phyloP scores from a whole-genome alignment of 345 rosid species.

The Trapa incisa region DNA sequence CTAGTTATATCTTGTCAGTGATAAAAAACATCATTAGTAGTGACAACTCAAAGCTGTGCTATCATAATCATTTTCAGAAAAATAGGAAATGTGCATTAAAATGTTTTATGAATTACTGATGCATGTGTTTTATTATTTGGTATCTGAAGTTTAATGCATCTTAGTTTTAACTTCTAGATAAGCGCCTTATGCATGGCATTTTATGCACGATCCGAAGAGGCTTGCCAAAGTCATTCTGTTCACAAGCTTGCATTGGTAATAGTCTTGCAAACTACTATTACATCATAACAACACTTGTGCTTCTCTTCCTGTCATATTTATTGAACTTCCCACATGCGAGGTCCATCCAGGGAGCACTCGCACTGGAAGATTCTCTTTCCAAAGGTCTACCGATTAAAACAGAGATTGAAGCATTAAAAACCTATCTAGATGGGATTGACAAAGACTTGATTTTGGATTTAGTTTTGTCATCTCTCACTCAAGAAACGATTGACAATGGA shows the following conservation, averaged over 20 bases:
- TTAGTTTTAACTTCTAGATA: conserved; percentile 36
- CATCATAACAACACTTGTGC: not conserved
- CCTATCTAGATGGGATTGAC: conserved; percentile 51
- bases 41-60: not conserved
- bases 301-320: not conserved
- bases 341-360: conserved; percentile 61
- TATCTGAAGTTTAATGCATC: not conserved
- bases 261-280: not conserved
- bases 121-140: not conserved
- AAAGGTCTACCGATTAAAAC: conserved; percentile 76
- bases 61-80: not conserved
- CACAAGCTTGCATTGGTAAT: conserved; percentile 92
- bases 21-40: not conserved
- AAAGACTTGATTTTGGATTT: conserved; percentile 60
- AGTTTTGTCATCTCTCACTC: conserved; percentile 81
- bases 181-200: conserved; percentile 88
- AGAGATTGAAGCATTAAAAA: conserved; percentile 54
- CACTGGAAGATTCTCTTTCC: conserved; percentile 80
- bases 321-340: not conserved
- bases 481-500: conserved; percentile 63
- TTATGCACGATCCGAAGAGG: conserved; percentile 89
- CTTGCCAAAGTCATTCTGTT: conserved; percentile 77
- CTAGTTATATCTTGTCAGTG: not conserved
- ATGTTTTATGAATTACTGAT: not conserved
- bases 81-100: not conserved